A percentile compares a stretch with the other conserved stretches of the same genome.
These are phyloP conservation scores for Neophaeococcomyces mojaviensis DNA, from an alignment of 2,329 filamentous ascomycete genomes.

Conservation along the genomic window DNA sequence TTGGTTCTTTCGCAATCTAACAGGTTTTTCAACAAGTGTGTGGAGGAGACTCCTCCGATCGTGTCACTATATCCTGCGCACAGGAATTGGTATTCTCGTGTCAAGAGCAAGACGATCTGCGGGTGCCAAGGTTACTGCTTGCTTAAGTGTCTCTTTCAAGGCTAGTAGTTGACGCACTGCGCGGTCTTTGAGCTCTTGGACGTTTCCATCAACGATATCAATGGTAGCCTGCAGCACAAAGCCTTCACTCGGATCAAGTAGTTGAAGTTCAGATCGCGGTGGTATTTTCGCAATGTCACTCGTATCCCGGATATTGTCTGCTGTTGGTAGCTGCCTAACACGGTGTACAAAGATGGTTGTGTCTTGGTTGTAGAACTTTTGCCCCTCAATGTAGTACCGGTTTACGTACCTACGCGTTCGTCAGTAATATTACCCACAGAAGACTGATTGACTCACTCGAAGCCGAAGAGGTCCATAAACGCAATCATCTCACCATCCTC, in stretches of 20 bases:
- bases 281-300: conserved; percentile 23
- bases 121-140: conserved; percentile 48
- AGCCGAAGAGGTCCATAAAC: conserved; percentile 47
- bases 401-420: conserved; percentile 42
- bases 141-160: conserved; percentile 49
- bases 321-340: conserved; percentile 40
- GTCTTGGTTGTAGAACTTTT: conserved; percentile 52
- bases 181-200: conserved; percentile 46
- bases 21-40: not conserved
- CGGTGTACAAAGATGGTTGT: conserved; percentile 51
- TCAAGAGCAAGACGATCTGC: conserved; percentile 54
- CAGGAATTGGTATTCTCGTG: conserved; percentile 43
- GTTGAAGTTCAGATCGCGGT: conserved; percentile 37
- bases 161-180: conserved; percentile 49
- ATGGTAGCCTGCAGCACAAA: conserved; percentile 54
- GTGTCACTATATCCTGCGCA: conserved; percentile 13
- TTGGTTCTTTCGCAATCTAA: too few species aligned
- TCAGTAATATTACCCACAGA: conserved; percentile 10
- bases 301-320: conserved; percentile 26
- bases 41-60: not conserved
- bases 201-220: conserved; percentile 45
- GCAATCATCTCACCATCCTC: conserved; percentile 42
- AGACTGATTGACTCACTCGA: conserved; percentile 37
- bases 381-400: conserved; percentile 50
- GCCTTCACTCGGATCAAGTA: conserved; percentile 49